Evolutionary conservation across 306 rosid species (phyloP).

Genomic region (Quercus suber): DNA sequence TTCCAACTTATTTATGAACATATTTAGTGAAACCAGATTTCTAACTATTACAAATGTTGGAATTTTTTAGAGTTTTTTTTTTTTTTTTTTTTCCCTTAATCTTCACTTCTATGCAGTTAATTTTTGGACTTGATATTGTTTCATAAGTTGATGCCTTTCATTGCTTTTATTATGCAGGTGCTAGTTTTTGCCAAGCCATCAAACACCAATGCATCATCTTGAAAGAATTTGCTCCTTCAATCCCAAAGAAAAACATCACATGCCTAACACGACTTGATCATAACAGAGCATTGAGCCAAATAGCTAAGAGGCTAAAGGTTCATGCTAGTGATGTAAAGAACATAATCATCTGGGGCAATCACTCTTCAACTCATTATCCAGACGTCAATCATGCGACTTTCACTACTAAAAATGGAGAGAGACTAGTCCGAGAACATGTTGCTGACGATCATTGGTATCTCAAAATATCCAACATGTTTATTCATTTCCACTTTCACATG

Average conservation of each 20-base stretch:
- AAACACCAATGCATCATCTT: slow-evolving; percentile 82
- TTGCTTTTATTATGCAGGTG: slow-evolving; percentile 44
- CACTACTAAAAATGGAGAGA: slow-evolving; percentile 25
- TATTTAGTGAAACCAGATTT: not conserved
- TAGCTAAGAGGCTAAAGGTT: slow-evolving; percentile 70
- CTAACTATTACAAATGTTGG: not conserved
- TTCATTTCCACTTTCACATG: not conserved
- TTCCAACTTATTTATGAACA: not conserved
- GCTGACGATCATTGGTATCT: slow-evolving; percentile 62
- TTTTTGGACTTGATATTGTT: not conserved
- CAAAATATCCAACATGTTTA: not conserved
- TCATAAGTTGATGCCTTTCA: slow-evolving; percentile 9
- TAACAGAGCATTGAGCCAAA: slow-evolving; percentile 85
- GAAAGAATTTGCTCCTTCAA: slow-evolving; percentile 84
- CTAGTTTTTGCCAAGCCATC: slow-evolving; percentile 96
- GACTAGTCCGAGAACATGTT: slow-evolving; percentile 52
- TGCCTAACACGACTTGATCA: slow-evolving; percentile 93
- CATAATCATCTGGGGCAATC: slow-evolving; percentile 91
- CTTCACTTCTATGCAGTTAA: not conserved
- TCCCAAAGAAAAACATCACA: slow-evolving; percentile 73
- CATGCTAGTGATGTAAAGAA: slow-evolving; percentile 71
- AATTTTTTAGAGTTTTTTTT: not conserved
- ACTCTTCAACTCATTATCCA: slow-evolving; percentile 93
- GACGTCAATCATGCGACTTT: slow-evolving; percentile 82
- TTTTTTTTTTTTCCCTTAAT: not conserved